Evolutionary conservation across 768 basidiomycete species (phyloP), one percentile per base, ranked within the genome.

Genomic region (Pleurotus platypus): DNA sequence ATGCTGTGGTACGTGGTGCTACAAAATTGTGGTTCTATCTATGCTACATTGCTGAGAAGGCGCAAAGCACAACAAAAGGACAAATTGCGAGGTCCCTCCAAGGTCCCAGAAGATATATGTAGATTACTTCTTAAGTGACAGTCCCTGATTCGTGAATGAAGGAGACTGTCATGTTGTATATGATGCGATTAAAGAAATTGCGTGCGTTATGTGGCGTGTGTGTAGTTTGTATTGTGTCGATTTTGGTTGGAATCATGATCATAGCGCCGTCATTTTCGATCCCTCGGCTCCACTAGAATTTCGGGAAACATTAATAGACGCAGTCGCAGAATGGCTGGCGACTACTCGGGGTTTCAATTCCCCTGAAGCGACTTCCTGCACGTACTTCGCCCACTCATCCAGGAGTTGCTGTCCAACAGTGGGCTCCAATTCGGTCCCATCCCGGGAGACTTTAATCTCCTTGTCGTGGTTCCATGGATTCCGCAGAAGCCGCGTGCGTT

Each of bases 351-450:
- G n/a, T n/a, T n/a, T n/a, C n/a, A n/a, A n/a, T n/a, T n/a, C n/a
- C n/a, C n/a, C n/a, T n/a, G n/a, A n/a, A n/a, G n/a, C n/a, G n/a
- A n/a, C n/a, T n/a, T n/a, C 60, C 63, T 18, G 64, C 61, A 16
- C 78, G 70, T 46, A 60, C 67, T 42, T 73, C 12, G 1, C 68
- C 91, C 91, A 94, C 61, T 90, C 87, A 4, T 85, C 83, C 56
- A 94, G 55, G 39, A 94, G 69, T 60, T 70, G 75, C 62, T 83
- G 78, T 22, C 90, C 91, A 12, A 91, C 81, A 1, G 64, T 65
- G 2, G 94, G 93, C 67, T 98, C 95, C 16, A 98, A 68, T 67
- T 98, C 95, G 1, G 94, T 97, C 15, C 95, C 95, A 67, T 95
- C 92, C 48, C 91, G 77, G 11, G 90, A 93, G 6, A 91, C 84